Evolutionary conservation across 2,329 filamentous ascomycete genomes (phyloP).

Genomic region (Colletotrichum sp.): DNA sequence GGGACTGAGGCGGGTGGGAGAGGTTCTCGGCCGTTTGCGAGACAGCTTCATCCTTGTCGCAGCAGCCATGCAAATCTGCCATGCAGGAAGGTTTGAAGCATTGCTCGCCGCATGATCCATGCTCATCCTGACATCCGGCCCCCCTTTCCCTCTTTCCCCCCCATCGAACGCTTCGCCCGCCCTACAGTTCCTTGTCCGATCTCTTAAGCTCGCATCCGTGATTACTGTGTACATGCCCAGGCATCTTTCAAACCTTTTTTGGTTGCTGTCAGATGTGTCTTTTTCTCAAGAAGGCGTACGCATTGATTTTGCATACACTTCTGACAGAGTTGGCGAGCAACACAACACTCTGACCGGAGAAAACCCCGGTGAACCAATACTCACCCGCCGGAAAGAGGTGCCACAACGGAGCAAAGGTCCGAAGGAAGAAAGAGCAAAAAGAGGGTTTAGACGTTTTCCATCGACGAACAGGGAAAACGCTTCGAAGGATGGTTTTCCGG

Average conservation of each 20-base stretch:
- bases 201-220: background rate
- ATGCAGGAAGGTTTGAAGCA: background rate
- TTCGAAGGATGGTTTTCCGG: background rate
- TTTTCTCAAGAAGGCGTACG: background rate
- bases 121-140: background rate
- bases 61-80: background rate
- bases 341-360: background rate
- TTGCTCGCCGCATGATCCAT: conserved; percentile 2
- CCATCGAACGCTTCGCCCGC: background rate
- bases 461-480: background rate
- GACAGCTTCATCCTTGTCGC: background rate
- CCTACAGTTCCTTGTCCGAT: background rate
- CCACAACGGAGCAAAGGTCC: background rate
- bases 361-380: background rate
- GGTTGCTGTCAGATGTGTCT: background rate
- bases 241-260: background rate
- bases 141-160: background rate
- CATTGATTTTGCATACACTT: background rate
- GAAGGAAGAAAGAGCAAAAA: background rate
- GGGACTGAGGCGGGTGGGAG: background rate
- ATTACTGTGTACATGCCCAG: background rate
- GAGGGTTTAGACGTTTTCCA: background rate
- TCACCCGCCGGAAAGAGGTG: background rate
- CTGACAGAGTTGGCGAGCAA: background rate
- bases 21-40: background rate